These are phyloP conservation scores for Rhizoctonia solani DNA, from an alignment of 1,284 basidiomycete genomes.

Conservation along the genomic window DNA sequence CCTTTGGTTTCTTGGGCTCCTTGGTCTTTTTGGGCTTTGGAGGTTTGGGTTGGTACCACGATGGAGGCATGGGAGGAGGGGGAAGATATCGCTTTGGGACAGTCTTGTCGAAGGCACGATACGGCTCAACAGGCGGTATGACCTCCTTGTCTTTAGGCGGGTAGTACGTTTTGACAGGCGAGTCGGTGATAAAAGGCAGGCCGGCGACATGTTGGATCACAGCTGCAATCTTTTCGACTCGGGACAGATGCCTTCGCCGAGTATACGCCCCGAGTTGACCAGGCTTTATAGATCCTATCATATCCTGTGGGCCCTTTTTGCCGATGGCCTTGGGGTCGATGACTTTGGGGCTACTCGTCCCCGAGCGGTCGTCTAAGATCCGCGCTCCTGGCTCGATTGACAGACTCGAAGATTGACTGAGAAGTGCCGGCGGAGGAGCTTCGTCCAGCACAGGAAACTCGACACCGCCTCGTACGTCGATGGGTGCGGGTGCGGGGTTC, in stretches of 20 bases:
- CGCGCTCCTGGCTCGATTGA: not conserved
- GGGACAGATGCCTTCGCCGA: slow-evolving; percentile 8
- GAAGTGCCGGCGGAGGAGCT: not conserved
- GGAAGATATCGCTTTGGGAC: slow-evolving; percentile 24
- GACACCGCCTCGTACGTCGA: slow-evolving; percentile 4
- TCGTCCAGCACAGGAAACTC: not conserved
- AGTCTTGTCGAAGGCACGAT: not conserved
- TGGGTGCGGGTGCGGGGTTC: slow-evolving; percentile 25
- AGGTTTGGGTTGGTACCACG: slow-evolving; percentile 28
- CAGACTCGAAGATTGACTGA: not conserved
- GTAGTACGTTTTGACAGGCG: slow-evolving; percentile 23
- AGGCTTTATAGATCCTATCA: not conserved
- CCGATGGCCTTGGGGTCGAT: slow-evolving; percentile 1
- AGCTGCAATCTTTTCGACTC: slow-evolving; percentile 27
- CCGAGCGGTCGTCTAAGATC: not conserved
- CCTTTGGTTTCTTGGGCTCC: not conserved
- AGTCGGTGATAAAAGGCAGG: slow-evolving; percentile 6
- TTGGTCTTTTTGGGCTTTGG: slow-evolving; percentile 16
- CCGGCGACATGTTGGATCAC: slow-evolving; percentile 19
- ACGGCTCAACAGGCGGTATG: slow-evolving; percentile 1
- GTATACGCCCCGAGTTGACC: not conserved
- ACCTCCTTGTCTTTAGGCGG: slow-evolving; percentile 5
- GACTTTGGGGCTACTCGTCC: slow-evolving; percentile 25
- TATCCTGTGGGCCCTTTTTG: not conserved
- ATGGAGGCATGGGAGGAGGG: not conserved